Percentiles rank a stretch among this genome's conserved stretches.
Conservation (phyloP, 2,329 filamentous ascomycete species). For the Ophiostoma ips region DNA sequence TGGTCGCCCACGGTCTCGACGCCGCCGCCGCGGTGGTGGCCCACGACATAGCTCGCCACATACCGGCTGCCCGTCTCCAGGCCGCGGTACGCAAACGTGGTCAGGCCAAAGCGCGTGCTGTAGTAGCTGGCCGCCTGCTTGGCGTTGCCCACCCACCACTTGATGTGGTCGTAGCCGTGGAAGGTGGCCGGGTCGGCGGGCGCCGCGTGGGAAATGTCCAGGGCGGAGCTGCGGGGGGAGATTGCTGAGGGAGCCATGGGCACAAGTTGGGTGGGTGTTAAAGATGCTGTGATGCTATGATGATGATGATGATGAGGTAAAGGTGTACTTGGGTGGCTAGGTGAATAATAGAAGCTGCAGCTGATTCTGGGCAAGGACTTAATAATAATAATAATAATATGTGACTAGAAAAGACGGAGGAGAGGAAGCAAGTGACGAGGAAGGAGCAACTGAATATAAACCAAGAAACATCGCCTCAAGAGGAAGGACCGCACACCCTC, state of each 20-base stretch:
- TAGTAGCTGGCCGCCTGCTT: slow-evolving; percentile 91
- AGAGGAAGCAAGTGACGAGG: no score
- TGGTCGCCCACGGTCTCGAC: slow-evolving; percentile 4
- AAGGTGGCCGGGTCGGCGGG: slow-evolving; percentile 35
- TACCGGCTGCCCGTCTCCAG: slow-evolving; percentile 76
- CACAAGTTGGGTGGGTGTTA: slow-evolving; percentile 12
- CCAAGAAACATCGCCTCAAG: no score
- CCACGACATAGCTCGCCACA: slow-evolving; percentile 72
- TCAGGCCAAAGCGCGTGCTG: slow-evolving; percentile 74
- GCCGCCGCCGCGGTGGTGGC: slow-evolving; percentile 33
- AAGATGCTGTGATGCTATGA: not conserved
- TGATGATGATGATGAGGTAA: not conserved
- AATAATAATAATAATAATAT: no score
- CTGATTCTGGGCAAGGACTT: no score
- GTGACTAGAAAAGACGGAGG: no score
- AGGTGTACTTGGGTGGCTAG: no score
- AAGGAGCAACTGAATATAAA: no score
- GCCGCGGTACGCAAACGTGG: slow-evolving; percentile 67
- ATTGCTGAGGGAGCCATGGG: slow-evolving; percentile 48
- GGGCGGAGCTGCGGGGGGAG: slow-evolving; percentile 21
- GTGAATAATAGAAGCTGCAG: no score
- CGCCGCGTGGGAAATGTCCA: not conserved
- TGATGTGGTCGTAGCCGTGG: slow-evolving; percentile 80
- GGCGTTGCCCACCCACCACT: slow-evolving; percentile 94
- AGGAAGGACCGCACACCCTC: no score